Evolutionary conservation across 768 basidiomycete species (phyloP), one percentile per base, ranked within the genome.

Genomic region (Tulasnella sp.): DNA sequence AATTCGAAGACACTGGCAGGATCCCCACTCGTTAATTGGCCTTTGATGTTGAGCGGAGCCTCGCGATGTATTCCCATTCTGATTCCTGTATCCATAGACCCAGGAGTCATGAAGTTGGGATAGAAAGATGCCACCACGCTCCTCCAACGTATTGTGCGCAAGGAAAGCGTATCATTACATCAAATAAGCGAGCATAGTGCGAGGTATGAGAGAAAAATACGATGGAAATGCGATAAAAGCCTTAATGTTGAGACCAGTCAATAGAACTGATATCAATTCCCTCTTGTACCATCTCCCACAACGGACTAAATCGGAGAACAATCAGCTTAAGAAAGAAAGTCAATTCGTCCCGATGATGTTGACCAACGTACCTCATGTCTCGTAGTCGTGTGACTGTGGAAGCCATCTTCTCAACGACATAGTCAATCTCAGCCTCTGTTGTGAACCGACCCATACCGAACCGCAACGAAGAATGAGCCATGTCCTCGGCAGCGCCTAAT

Each of bases 261-360:
- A 98, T 99, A 17, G 86, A 78, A 69, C 84, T 92, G 66, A 98
- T 81, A 71, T 99, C 96, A 61, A 98, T 94, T 44, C 95, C 95
- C 70, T 98, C 96, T 73, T 96, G 92, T 15, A 98, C 94, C 94
- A 99, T 97, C 75, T 99, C 96, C 95, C 95, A 99, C 56, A 99
- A 73, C 32, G 96, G 96, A 68, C 91, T 90, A 34, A 26, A 26
- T 27, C 17, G 43, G 38, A 4, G 50, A 23, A 24, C 27, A 63
- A 48, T 19, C 0, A 60, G 52, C 10, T 8, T 32, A 32, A 23
- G 34, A 17, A 9, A 47, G 29, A 1, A 44, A 13, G 2, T 9
- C 38, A 26, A 45, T 24, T 21, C 13, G 41, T 43, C 41, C 11
- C 11, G 30, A 24, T 43, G 53, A n/a, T n/a, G 11, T 26, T 43